Percentiles rank a stretch among this genome's conserved stretches.
phyloP scores from a whole-genome alignment of 139 green algal genomes.

The Ettlia oleoabundans region DNA sequence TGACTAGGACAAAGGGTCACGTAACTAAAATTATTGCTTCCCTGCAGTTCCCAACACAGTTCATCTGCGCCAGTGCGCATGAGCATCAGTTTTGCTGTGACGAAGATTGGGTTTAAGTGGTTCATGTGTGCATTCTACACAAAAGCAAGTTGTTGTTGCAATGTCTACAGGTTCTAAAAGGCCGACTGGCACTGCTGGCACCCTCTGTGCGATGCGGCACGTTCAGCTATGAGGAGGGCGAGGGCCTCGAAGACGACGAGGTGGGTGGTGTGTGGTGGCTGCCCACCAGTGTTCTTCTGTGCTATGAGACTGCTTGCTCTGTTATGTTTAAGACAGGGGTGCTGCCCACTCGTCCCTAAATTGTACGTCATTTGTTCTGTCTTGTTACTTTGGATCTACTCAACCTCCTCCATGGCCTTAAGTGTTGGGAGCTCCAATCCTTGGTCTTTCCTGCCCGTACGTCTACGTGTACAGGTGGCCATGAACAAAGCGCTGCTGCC shows the following conservation, averaged over 20 bases:
- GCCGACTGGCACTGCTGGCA: constrained; percentile 65
- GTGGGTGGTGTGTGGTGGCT: constrained; percentile 1
- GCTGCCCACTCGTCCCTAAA: too few species aligned
- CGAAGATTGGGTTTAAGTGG: too few species aligned
- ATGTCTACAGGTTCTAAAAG: constrained; percentile 70
- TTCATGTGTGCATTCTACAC: background rate
- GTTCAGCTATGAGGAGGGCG: constrained; percentile 89
- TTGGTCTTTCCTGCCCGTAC: too few species aligned
- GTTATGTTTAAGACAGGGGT: background rate
- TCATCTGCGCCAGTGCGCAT: too few species aligned
- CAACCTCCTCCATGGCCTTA: too few species aligned
- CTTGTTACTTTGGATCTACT: too few species aligned
- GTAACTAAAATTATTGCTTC: too few species aligned
- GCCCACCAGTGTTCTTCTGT: background rate
- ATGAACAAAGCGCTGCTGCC: constrained; percentile 52
- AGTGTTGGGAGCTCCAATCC: too few species aligned
- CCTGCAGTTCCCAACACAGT: background rate
- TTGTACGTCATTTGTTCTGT: too few species aligned
- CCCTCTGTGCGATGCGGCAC: constrained; percentile 53
- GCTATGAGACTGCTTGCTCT: background rate
- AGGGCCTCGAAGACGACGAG: constrained; percentile 89
- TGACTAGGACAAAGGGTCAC: too few species aligned
- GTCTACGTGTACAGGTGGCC: constrained; percentile 9
- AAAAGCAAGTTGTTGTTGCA: too few species aligned
- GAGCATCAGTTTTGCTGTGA: too few species aligned